phyloP scores from a whole-genome alignment of 257 asterid species.

The Nicotiana paniculata region DNA sequence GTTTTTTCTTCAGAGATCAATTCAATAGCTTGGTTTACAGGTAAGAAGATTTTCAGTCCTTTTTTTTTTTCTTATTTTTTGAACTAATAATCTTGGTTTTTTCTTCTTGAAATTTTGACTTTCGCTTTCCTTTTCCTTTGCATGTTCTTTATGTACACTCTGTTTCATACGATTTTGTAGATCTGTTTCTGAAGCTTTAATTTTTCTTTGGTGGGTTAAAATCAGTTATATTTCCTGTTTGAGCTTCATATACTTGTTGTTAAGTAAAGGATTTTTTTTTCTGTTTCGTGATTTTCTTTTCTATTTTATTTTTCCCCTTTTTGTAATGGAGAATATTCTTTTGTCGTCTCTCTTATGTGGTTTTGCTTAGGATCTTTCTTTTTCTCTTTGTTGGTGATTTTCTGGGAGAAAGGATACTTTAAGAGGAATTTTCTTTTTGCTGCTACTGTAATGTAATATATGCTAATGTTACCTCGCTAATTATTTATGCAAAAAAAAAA shows the following conservation, averaged over 20 bases:
- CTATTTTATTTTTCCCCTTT: background rate
- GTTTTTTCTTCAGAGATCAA: background rate
- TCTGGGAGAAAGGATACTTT: background rate
- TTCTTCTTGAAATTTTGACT: background rate
- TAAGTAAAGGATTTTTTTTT: background rate
- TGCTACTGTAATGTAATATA: background rate
- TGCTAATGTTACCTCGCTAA: background rate
- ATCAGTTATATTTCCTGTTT: background rate
- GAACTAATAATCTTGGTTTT: background rate
- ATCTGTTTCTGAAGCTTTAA: constrained; percentile 1
- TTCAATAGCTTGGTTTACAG: constrained; percentile 3
- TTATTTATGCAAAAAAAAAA: background rate
- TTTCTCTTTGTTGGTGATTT: background rate
- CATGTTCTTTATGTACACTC: background rate
- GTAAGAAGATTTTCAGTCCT: background rate
- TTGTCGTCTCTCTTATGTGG: background rate
- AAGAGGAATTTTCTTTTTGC: background rate
- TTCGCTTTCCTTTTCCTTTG: background rate
- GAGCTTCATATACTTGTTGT: background rate
- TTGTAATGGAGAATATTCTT: constrained; percentile 3
- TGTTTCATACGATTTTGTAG: background rate
- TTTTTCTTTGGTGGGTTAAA: background rate
- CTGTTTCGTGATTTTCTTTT: background rate
- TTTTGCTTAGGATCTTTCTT: background rate
- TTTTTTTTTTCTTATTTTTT: background rate